Evolutionary conservation across 805 yeast species (phyloP).

Genomic region (Naumovozyma castellii): DNA sequence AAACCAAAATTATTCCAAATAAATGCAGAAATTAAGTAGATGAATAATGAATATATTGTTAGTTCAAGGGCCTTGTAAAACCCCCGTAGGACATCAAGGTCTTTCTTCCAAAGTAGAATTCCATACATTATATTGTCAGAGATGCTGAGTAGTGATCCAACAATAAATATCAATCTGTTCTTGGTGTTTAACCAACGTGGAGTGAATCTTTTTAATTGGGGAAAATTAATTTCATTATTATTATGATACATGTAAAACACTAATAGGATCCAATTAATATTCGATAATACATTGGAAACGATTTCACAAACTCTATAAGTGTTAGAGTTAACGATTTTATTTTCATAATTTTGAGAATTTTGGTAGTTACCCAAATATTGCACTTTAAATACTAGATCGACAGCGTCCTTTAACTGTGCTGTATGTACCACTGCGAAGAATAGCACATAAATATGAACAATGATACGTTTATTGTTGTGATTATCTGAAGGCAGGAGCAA

Average conservation of each 20-base stretch:
- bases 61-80: constrained; percentile 8
- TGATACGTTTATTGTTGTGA: constrained; percentile 44
- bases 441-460: constrained; percentile 50
- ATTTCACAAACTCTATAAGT: constrained; percentile 12
- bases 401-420: constrained; percentile 38
- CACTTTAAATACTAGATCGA: constrained; percentile 32
- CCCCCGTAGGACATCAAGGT: neutral
- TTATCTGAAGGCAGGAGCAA: constrained; percentile 37
- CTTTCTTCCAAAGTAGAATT: constrained; percentile 3
- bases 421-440: constrained; percentile 48
- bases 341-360: constrained; percentile 36
- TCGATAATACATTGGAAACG: constrained; percentile 9
- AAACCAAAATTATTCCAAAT: constrained; percentile 21
- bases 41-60: constrained; percentile 11
- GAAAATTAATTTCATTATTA: constrained; percentile 2
- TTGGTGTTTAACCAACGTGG: constrained; percentile 10
- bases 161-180: constrained; percentile 11
- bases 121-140: constrained; percentile 11
- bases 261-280: constrained; percentile 24
- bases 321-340: constrained; percentile 9
- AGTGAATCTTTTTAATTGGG: neutral
- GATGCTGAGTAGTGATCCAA: constrained; percentile 8
- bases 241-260: constrained; percentile 22
- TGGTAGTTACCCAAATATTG: constrained; percentile 49
- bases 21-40: constrained; percentile 11